A percentile compares a stretch with the other conserved stretches of the same genome.
These are phyloP conservation scores for Nannochloropsis oceanica DNA, from an alignment of 108 stramenopile species.

Conservation along the genomic window DNA sequence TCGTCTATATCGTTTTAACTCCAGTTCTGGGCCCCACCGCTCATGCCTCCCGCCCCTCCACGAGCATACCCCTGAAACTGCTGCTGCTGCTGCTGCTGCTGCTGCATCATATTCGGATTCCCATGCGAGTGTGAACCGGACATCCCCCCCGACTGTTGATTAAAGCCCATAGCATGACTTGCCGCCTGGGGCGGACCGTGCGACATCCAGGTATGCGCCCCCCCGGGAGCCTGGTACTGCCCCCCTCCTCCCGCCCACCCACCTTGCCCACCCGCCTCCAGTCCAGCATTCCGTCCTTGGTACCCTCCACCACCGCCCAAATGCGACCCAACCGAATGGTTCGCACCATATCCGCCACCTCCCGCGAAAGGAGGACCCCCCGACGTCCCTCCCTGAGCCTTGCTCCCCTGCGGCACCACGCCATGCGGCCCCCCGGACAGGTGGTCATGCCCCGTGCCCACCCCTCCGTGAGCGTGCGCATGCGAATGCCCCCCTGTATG, in stretches of 20 bases:
- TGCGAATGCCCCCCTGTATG: neutral
- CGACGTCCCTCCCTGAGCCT: neutral
- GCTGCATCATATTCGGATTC: neutral
- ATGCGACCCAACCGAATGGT: neutral
- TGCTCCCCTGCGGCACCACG: neutral
- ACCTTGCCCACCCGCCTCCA: neutral
- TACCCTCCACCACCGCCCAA: neutral
- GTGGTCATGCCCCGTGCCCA: neutral
- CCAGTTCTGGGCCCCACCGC: neutral
- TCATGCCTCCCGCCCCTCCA: neutral
- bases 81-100: neutral
- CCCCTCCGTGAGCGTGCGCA: neutral
- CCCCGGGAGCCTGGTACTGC: neutral
- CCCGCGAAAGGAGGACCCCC: neutral
- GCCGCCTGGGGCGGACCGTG: neutral
- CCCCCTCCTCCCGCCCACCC: neutral
- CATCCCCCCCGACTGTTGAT: neutral
- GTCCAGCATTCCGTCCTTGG: neutral
- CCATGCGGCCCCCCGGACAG: neutral
- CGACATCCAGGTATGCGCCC: neutral
- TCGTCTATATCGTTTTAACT: neutral
- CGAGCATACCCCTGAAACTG: neutral
- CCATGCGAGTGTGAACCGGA: neutral
- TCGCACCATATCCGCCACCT: neutral
- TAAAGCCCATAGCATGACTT: neutral